Evolutionary conservation across 257 asterid species (phyloP), one percentile per base, ranked within the genome.

Genomic region (Solanum dulcamara): DNA sequence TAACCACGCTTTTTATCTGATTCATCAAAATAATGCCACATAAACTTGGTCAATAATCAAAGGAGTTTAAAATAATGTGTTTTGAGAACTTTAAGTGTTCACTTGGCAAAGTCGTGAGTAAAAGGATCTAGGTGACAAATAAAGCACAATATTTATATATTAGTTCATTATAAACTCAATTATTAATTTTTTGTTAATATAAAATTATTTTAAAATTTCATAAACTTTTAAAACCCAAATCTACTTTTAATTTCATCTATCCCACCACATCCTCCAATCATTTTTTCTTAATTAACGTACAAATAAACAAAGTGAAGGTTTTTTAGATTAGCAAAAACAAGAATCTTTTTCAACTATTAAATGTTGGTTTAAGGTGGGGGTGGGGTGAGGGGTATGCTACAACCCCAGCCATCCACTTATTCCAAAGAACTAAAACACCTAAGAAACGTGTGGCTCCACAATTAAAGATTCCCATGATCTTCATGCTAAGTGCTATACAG

Each of bases 401-500:
- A 37, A 35, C 30, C 48, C 48, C 3, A 33, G 77, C 77, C 46
- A 4, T 67, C 7, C 77, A 68, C 15, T 75, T 74, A 83, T 67
- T 68, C 32, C 8, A 87, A 37, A 85, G 44, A 42, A 42, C 30
- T 30, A 70, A 51, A 32, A 80, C 10, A 80, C 83, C 86, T 32
- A 37, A 26, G 50, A 82, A 55, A 53, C 60, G 44, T 50, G 32
- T 81, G 87, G 89, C 84, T 85, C 85, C 89, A 71, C 83, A 84
- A 81, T n/a, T 84, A 88, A 2, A 12, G 22, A 50, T 46, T 83
- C 85, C 88, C 84, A 85, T 81, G 68, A 32, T 42, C 37, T 72
- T 57, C 42, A 82, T 64, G 85, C 85, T 85, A 15, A 86, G 89
- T 87, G 91, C 90, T 86, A 80, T 87, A 85, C 38, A 83, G 53